Conservation (phyloP, 2,329 filamentous ascomycete genomes). For the Cryphonectria nitschkei region DNA sequence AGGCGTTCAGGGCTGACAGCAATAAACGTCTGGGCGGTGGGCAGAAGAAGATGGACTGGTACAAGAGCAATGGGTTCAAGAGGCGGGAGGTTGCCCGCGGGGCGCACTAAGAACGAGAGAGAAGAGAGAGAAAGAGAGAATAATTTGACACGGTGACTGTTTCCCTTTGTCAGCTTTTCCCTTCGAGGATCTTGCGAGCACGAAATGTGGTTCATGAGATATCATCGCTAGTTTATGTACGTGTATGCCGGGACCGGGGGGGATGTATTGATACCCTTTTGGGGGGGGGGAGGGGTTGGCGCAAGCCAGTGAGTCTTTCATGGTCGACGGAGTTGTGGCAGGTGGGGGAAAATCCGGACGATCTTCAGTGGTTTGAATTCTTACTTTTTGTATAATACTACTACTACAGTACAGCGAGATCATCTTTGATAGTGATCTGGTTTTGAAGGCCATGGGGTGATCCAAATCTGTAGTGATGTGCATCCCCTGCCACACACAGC, state of each 20-base stretch:
- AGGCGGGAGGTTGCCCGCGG: background rate
- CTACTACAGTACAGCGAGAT: background rate
- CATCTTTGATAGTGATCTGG: too few species aligned
- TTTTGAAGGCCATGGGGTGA: too few species aligned
- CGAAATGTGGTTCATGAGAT: background rate
- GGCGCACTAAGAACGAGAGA: background rate
- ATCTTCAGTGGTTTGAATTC: background rate
- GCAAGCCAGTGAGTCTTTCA: background rate
- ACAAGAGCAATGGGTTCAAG: slow-evolving; percentile 12
- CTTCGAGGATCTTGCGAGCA: background rate
- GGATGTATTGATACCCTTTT: background rate
- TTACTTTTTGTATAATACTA: background rate
- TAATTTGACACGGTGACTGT: background rate
- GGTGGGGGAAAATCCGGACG: background rate
- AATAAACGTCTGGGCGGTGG: slow-evolving; percentile 19
- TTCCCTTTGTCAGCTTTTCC: background rate
- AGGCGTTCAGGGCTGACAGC: slow-evolving; percentile 39
- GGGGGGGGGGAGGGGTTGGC: background rate
- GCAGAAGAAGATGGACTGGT: slow-evolving; percentile 24
- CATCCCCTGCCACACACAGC: too few species aligned
- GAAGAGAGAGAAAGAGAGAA: too few species aligned
- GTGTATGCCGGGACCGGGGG: background rate
- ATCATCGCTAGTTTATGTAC: slow-evolving; percentile 3
- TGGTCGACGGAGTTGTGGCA: background rate
- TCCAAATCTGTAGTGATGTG: too few species aligned